Evolutionary conservation across 2,329 filamentous ascomycete genomes (phyloP).

Genomic region (Sporothrix brasiliensis): DNA sequence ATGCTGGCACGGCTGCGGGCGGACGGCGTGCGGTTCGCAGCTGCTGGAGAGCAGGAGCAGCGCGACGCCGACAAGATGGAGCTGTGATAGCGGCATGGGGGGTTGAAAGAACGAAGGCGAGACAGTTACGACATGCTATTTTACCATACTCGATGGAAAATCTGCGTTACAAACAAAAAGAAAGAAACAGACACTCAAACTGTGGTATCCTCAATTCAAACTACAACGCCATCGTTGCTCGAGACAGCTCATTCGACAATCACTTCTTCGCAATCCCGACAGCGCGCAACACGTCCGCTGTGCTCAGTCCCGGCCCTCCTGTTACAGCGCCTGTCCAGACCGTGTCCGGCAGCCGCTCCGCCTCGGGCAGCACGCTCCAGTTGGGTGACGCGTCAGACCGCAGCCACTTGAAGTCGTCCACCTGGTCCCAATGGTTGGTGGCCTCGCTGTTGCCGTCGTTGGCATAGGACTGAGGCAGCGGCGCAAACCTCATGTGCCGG

Average conservation of each 20-base stretch:
- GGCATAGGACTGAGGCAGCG: slow-evolving; percentile 54
- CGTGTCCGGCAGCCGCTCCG: slow-evolving; percentile 60
- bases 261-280: slow-evolving; percentile 46
- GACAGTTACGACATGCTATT: not conserved
- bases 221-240: not conserved
- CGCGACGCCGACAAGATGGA: slow-evolving; percentile 48
- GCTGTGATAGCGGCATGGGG: slow-evolving; percentile 37
- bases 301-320: slow-evolving; percentile 62
- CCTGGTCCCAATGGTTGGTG: slow-evolving; percentile 79
- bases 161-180: not conserved
- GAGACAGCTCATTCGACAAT: not conserved
- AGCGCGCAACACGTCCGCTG: slow-evolving; percentile 66
- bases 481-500: slow-evolving; percentile 73
- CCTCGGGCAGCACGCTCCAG: slow-evolving; percentile 71
- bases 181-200: not conserved
- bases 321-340: slow-evolving; percentile 71
- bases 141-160: not conserved
- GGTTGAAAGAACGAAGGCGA: not conserved
- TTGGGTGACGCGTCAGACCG: slow-evolving; percentile 85
- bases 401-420: slow-evolving; percentile 98
- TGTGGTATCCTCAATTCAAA: not conserved
- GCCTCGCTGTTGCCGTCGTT: slow-evolving; percentile 39
- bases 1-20: slow-evolving; percentile 59
- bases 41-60: slow-evolving; percentile 33
- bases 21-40: slow-evolving; percentile 50